phyloP scores from a whole-genome alignment of 2,329 filamentous ascomycete genomes.

The Aspergillus sergii region DNA sequence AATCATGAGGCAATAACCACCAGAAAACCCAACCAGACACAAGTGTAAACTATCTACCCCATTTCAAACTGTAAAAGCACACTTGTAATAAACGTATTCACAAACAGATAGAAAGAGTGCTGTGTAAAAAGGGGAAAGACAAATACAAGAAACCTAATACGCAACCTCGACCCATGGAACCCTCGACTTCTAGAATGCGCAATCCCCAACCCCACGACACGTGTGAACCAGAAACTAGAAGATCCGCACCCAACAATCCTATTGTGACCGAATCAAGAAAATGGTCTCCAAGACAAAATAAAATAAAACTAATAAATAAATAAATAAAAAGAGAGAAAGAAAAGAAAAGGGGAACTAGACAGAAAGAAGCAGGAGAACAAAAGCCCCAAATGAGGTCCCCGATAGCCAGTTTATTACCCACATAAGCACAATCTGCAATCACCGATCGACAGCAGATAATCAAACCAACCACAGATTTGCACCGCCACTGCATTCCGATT shows the following conservation, averaged over 20 bases:
- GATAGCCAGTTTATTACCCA: conserved; percentile 10
- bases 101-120: no score
- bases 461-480: conserved; percentile 24
- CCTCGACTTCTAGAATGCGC: not conserved
- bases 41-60: no score
- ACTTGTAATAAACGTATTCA: no score
- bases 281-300: not conserved
- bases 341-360: not conserved
- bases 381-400: conserved; percentile 12
- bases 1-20: no score
- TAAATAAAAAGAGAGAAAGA: not conserved
- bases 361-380: not conserved
- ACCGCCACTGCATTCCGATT: not conserved
- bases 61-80: no score
- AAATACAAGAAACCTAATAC: not conserved
- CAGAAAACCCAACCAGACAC: no score
- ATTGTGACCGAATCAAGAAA: not conserved
- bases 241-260: not conserved
- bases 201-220: conserved; percentile 1
- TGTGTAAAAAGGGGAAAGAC: not conserved
- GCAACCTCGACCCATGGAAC: conserved; percentile 3
- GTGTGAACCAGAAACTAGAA: conserved; percentile 7
- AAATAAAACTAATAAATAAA: not conserved
- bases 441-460: conserved; percentile 32
- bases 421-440: conserved; percentile 19